Evolutionary conservation across 768 basidiomycete species (phyloP).

Genomic region (Serendipita sp.): DNA sequence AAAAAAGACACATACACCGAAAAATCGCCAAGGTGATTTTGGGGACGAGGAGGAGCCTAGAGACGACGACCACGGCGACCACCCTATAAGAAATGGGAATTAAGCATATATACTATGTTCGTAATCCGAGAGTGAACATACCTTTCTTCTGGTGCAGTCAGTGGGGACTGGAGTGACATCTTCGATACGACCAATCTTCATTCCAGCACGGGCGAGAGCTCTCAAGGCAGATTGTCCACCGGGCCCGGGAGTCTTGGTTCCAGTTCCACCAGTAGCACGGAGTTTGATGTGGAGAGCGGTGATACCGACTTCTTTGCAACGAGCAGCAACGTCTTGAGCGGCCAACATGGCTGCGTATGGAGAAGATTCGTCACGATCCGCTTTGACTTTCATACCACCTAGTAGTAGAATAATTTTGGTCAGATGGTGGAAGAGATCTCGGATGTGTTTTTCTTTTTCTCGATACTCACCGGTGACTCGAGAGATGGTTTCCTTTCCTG

Average conservation of each 20-base stretch:
- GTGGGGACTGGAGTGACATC: conserved; percentile 96
- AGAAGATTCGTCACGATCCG: conserved; percentile 98
- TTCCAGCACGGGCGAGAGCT: conserved; percentile 93
- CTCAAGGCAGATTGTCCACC: conserved; percentile 97
- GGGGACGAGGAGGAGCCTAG: conserved; percentile 6
- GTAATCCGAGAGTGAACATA: conserved; percentile 19
- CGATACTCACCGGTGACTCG: conserved; percentile 73
- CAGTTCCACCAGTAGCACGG: conserved; percentile 91
- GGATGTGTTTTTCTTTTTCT: not conserved
- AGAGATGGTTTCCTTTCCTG: conserved; percentile 97
- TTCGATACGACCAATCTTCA: conserved; percentile 96
- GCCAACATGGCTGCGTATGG: conserved; percentile 97
- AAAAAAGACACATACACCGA: conserved; percentile 20
- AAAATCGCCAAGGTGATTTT: conserved; percentile 9
- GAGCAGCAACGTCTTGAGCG: conserved; percentile 87
- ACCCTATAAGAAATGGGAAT: conserved; percentile 37
- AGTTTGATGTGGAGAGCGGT: conserved; percentile 98
- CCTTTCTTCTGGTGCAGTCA: conserved; percentile 95
- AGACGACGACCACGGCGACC: conserved; percentile 98
- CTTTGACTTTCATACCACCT: conserved; percentile 99
- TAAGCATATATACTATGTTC: conserved; percentile 5
- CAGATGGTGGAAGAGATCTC: not conserved
- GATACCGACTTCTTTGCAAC: conserved; percentile 97
- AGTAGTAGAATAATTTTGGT: not conserved
- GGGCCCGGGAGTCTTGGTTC: conserved; percentile 97